Evolutionary conservation across 176 grass and related monocot species (phyloP).

Genomic region (Carex myosuroides): DNA sequence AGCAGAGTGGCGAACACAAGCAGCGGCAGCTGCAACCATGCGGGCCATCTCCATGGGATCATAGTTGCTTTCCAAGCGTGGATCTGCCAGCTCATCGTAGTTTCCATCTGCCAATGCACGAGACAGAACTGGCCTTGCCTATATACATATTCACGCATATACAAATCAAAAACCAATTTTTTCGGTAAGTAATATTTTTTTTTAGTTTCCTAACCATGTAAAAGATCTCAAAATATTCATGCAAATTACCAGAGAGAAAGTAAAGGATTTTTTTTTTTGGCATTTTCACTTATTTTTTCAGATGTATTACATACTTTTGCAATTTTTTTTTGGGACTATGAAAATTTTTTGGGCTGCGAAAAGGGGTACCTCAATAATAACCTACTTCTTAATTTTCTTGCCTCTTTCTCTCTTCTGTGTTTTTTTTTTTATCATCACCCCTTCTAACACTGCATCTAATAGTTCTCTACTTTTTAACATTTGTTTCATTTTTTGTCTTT

Average conservation of each 20-base stretch:
- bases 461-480: too few species aligned
- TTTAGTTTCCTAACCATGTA: neutral
- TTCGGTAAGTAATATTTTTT: neutral
- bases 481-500: neutral
- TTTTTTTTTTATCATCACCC: neutral
- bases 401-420: neutral
- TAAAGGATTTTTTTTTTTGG: neutral
- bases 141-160: neutral
- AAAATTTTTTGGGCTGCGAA: neutral
- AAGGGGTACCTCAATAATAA: neutral
- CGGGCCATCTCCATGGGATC: conserved; percentile 54
- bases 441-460: neutral
- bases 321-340: neutral
- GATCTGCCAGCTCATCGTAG: conserved; percentile 51
- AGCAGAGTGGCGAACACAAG: conserved; percentile 50
- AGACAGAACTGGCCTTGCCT: conserved; percentile 47
- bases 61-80: conserved; percentile 37
- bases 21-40: conserved; percentile 43
- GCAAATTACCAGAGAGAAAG: neutral
- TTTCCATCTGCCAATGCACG: conserved; percentile 51
- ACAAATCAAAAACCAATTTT: neutral
- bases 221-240: neutral
- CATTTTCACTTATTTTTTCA: neutral
- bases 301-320: neutral
- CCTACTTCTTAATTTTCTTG: neutral